Conservation (phyloP, 768 basidiomycete genomes). For the Leccinum longicurvipes region DNA sequence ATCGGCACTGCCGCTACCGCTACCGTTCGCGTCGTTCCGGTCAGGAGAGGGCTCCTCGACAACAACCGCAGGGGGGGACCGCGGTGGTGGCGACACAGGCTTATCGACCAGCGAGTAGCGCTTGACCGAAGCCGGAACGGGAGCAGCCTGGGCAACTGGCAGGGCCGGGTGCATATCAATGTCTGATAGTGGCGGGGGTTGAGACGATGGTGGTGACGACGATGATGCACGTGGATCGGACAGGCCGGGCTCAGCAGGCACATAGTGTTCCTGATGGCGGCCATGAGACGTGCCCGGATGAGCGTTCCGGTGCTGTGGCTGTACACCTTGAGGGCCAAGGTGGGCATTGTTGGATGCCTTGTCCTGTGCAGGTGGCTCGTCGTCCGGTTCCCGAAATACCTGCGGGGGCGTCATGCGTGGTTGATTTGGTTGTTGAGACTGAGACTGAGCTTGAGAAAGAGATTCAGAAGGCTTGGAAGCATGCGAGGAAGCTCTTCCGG, state of each 20-base stretch:
- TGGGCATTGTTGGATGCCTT: constrained; percentile 11
- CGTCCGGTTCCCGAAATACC: constrained; percentile 32
- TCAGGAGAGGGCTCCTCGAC: constrained; percentile 29
- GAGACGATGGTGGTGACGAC: constrained; percentile 12
- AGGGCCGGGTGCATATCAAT: constrained; percentile 29
- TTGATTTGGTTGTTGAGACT: background rate
- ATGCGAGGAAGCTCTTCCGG: constrained; percentile 38
- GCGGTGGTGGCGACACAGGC: constrained; percentile 45
- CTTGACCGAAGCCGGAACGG: constrained; percentile 66
- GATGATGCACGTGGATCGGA: constrained; percentile 7
- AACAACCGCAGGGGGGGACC: constrained; percentile 49
- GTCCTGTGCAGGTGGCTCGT: constrained; percentile 22
- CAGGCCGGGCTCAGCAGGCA: constrained; percentile 9
- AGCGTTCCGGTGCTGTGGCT: constrained; percentile 14
- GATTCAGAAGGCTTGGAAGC: constrained; percentile 36
- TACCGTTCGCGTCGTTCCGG: constrained; percentile 28
- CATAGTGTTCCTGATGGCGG: constrained; percentile 6
- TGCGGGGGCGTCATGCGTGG: constrained; percentile 28
- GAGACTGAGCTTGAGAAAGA: constrained; percentile 23
- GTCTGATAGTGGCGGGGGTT: constrained; percentile 5
- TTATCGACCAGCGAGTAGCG: constrained; percentile 79
- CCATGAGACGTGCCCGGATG: constrained; percentile 4
- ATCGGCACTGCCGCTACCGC: background rate
- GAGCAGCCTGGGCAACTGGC: constrained; percentile 18
- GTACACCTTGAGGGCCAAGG: constrained; percentile 7